Evolutionary conservation across 768 basidiomycete species (phyloP), one percentile per base, ranked within the genome.

Genomic region (Mycena filopes): DNA sequence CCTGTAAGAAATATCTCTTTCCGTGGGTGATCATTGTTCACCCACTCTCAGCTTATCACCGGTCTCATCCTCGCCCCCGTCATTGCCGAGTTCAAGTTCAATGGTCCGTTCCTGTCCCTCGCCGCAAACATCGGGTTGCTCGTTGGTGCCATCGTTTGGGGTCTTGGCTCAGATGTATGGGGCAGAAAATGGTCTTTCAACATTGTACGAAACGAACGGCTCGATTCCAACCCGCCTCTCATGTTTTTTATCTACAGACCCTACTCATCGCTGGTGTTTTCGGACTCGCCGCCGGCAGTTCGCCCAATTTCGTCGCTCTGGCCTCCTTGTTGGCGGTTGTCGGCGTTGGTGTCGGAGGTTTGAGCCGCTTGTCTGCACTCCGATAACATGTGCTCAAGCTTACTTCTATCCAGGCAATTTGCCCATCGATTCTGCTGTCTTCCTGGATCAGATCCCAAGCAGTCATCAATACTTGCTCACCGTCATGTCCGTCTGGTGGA

Each of bases 381-480:
- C 18, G 11, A 48, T 62, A n/a, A n/a, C n/a, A n/a, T 25, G 4
- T 66, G 38, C 55, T 31, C 61, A 33, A 46, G 51, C 53, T 55
- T 12, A 46, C 51, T 33, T 23, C 31, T 6, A 21, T 10, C 13
- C 21, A 76, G 76, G 77, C n/a, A 90, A 90, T 68, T 75, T 93
- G 10, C 91, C 91, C 0, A 91, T 93, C 0, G 92, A 93, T 70
- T 89, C 88, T 38, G 88, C 91, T 0, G 85, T 93, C 25, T 93
- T 93, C 76, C 81, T 93, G 89, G 90, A 93, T 70, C 91, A 91
- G 70, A 72, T 91, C 0, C 92, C 92, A 0, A 84, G 85, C 3
- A 85, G 86, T 1, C 90, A 93, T 65, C 92, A 93, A 70, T 93
- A 91, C 70, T 80, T 94, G 4, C 79, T 93, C 36, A 92, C 91